Conservation (phyloP, 805 yeast species). For the Kuraishia capsulata region DNA sequence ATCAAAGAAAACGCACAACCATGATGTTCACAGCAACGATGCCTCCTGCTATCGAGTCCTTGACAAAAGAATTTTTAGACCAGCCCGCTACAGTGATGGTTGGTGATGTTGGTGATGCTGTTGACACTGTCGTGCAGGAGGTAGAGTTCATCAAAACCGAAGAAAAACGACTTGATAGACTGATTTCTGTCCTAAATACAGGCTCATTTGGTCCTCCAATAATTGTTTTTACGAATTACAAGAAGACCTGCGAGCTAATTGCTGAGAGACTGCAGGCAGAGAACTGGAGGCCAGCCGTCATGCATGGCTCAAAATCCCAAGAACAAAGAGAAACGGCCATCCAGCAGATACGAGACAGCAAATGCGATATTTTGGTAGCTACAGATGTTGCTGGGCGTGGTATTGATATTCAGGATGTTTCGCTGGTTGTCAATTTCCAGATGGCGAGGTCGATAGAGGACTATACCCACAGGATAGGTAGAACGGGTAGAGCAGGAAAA, state of each 20-base stretch:
- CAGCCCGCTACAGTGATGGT: constrained; percentile 58
- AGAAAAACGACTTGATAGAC: constrained; percentile 32
- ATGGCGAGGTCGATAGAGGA: constrained; percentile 73
- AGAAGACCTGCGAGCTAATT: constrained; percentile 61
- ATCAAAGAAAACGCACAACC: constrained; percentile 39
- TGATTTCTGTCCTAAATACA: constrained; percentile 27
- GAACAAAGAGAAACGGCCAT: constrained; percentile 78
- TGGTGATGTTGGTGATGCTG: constrained; percentile 59
- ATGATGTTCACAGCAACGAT: constrained; percentile 95
- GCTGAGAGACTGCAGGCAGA: constrained; percentile 37
- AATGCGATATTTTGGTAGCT: constrained; percentile 64
- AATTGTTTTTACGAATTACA: constrained; percentile 76
- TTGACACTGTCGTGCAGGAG: constrained; percentile 60
- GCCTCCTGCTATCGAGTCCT: constrained; percentile 60
- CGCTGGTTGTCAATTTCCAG: constrained; percentile 80
- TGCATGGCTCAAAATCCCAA: constrained; percentile 87
- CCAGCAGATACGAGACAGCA: constrained; percentile 42
- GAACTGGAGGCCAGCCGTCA: constrained; percentile 43
- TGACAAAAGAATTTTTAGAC: constrained; percentile 53
- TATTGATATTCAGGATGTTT: constrained; percentile 80
- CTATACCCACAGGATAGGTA: constrained; percentile 87
- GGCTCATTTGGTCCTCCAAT: constrained; percentile 41
- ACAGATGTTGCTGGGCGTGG: constrained; percentile 97
- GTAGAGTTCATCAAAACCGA: constrained; percentile 44
- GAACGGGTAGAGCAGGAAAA: constrained; percentile 94